These are phyloP conservation scores for Pinus taeda DNA, from an alignment of 75 land plant species.

Conservation along the genomic window DNA sequence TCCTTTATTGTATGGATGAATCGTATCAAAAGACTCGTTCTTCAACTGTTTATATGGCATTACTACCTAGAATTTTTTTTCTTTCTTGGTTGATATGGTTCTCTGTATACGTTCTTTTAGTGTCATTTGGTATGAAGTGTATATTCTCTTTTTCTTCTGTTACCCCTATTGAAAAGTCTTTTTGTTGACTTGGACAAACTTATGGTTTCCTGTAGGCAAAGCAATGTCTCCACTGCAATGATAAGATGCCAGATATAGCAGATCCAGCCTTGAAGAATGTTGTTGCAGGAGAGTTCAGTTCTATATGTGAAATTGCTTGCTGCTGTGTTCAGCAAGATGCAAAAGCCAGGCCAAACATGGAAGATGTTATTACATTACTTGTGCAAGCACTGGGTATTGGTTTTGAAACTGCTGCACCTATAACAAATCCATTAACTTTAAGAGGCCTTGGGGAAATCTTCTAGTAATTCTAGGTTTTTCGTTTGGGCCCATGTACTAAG, in stretches of 20 bases:
- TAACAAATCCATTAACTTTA: slow-evolving; percentile 14
- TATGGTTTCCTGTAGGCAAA: slow-evolving; percentile 16
- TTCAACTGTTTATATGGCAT: neutral
- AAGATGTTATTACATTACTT: slow-evolving; percentile 16
- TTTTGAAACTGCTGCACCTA: slow-evolving; percentile 24
- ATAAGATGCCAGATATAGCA: slow-evolving; percentile 25
- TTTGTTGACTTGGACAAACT: slow-evolving; percentile 3
- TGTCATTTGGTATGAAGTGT: neutral
- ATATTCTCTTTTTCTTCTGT: neutral
- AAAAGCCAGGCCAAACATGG: slow-evolving; percentile 20
- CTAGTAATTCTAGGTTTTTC: slow-evolving; percentile 3
- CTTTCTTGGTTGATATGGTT: neutral
- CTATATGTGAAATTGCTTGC: slow-evolving; percentile 33
- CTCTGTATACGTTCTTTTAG: neutral
- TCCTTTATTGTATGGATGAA: neutral
- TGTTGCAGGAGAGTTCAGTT: slow-evolving; percentile 17
- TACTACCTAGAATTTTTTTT: neutral
- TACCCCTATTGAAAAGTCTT: slow-evolving; percentile 1
- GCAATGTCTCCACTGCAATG: slow-evolving; percentile 28
- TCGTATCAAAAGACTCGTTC: neutral
- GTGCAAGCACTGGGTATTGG: slow-evolving; percentile 28
- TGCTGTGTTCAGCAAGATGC: slow-evolving; percentile 18
- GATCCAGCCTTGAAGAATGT: slow-evolving; percentile 28
- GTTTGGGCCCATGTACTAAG: neutral
- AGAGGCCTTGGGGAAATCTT: slow-evolving; percentile 23